phyloP scores from a whole-genome alignment of 2,329 filamentous ascomycete species.

The Trichoderma sp. region DNA sequence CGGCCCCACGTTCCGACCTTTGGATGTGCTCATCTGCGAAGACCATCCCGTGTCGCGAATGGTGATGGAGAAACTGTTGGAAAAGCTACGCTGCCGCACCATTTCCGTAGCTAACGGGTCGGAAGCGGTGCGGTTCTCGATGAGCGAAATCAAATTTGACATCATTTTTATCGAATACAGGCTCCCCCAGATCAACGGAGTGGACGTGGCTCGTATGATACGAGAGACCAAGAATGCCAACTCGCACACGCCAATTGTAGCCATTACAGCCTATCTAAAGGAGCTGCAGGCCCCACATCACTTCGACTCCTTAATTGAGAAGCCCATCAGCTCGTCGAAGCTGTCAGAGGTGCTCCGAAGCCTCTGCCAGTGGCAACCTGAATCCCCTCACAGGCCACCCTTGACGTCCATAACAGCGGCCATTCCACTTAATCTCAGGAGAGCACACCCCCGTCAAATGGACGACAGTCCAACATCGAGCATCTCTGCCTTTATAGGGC shows the following conservation, averaged over 20 bases:
- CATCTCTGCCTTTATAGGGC: slow-evolving; percentile 69
- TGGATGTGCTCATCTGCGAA: slow-evolving; percentile 95
- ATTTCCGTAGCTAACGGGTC: slow-evolving; percentile 88
- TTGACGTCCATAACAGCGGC: slow-evolving; percentile 56
- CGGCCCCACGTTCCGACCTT: slow-evolving; percentile 80
- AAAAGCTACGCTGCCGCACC: slow-evolving; percentile 92
- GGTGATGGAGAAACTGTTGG: slow-evolving; percentile 97
- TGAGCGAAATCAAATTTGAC: slow-evolving; percentile 97
- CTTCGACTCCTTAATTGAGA: slow-evolving; percentile 94
- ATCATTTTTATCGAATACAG: slow-evolving; percentile 98
- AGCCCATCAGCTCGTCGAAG: slow-evolving; percentile 91
- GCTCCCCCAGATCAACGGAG: slow-evolving; percentile 89
- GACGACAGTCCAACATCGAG: slow-evolving; percentile 86
- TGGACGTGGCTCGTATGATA: slow-evolving; percentile 96
- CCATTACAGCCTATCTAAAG: slow-evolving; percentile 96
- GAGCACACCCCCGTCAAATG: slow-evolving; percentile 54
- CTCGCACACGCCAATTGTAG: slow-evolving; percentile 90
- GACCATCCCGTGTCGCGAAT: slow-evolving; percentile 95
- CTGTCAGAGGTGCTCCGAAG: slow-evolving; percentile 83
- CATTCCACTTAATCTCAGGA: slow-evolving; percentile 64
- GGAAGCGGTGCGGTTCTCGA: slow-evolving; percentile 89
- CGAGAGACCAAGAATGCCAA: slow-evolving; percentile 95
- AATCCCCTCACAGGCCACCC: slow-evolving; percentile 51
- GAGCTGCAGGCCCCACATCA: slow-evolving; percentile 93
- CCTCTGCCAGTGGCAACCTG: slow-evolving; percentile 91